Evolutionary conservation across 1,284 basidiomycete genomes (phyloP).

Genomic region (Papiliotrema terrestris): DNA sequence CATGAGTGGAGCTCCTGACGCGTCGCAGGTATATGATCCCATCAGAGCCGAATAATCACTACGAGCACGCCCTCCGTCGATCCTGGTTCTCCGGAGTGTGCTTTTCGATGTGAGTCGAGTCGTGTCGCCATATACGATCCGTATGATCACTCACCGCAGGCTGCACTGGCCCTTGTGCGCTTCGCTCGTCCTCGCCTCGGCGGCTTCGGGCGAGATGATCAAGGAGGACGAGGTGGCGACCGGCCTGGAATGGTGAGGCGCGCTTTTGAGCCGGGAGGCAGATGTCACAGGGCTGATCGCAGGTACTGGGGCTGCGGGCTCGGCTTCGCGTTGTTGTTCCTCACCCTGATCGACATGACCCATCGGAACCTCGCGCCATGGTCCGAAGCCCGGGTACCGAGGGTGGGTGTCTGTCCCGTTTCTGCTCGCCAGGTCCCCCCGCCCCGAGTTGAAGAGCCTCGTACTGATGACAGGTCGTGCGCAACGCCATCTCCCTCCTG

Average conservation of each 20-base stretch:
- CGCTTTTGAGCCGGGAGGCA: slow-evolving; percentile 10
- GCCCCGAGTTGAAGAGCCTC: not conserved
- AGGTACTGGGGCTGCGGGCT: slow-evolving; percentile 49
- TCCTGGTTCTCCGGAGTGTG: slow-evolving; percentile 45
- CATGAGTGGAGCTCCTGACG: not conserved
- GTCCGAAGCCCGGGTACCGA: slow-evolving; percentile 17
- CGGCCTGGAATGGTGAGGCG: slow-evolving; percentile 13
- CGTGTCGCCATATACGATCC: slow-evolving; percentile 32
- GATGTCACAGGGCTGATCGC: no score
- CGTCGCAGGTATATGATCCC: slow-evolving; percentile 24
- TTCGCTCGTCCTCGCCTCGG: slow-evolving; percentile 43
- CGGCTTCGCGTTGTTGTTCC: slow-evolving; percentile 40
- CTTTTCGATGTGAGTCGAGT: slow-evolving; percentile 18
- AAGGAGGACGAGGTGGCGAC: slow-evolving; percentile 21
- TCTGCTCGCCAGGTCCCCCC: not conserved
- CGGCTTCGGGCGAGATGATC: slow-evolving; percentile 43
- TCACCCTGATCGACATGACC: slow-evolving; percentile 40
- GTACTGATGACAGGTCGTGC: slow-evolving; percentile 15
- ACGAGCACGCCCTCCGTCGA: slow-evolving; percentile 47
- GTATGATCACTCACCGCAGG: slow-evolving; percentile 7
- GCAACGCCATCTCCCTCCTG: slow-evolving; percentile 13
- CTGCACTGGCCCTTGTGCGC: slow-evolving; percentile 49
- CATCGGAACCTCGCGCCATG: slow-evolving; percentile 34
- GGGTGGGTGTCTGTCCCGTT: slow-evolving; percentile 19
- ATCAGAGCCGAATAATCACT: slow-evolving; percentile 31